Evolutionary conservation across 768 basidiomycete species (phyloP), one percentile per base, ranked within the genome.

Genomic region (Clitopilus passeckerianus): DNA sequence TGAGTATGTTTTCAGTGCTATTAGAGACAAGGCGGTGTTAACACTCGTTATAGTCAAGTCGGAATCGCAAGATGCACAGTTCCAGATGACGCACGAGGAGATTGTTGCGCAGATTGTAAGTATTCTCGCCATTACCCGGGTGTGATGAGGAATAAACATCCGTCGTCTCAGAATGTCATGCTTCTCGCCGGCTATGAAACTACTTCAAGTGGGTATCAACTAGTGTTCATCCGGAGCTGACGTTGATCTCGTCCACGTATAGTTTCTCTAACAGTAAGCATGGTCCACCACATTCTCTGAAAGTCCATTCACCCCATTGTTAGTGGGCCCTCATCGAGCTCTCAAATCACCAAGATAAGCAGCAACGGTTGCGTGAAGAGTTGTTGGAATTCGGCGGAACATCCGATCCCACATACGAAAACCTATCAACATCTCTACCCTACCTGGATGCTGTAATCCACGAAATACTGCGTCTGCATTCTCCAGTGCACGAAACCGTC

Each of bases 241-340:
- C 4, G n/a, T 59, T 22, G 27, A 43, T 24, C 20, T 24, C 43
- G 22, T 23, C 23, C 34, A 34, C 20, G 41, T 22, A 30, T 6
- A 16, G 24, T 33, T 12, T 30, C 34, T 50, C 58, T 57, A 18
- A 53, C 61, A 72, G 76, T 77, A 53, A 76, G 73, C 58, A 61
- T 15, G 78, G 1, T 77, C 76, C 2, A 74, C 75, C 37, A 2
- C 14, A 60, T 22, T 53, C 30, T 18, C 10, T 37, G 18, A 23
- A 34, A 46, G 10, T n/a, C 34, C 14, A 54, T 2, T 53, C 16
- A 12, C 18, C 30, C 5, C n/a, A 10, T 27, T 54, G 0, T 8
- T 20, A 81, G 80, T 86, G 85, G 83, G 80, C 83, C 1, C 70
- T 87, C 0, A 80, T 86, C 35, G 85, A 86, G 64, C 77, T 86